Base-by-base conservation (phyloP, 2,329 filamentous ascomycete species). In the Penicillium corylophilum region DNA sequence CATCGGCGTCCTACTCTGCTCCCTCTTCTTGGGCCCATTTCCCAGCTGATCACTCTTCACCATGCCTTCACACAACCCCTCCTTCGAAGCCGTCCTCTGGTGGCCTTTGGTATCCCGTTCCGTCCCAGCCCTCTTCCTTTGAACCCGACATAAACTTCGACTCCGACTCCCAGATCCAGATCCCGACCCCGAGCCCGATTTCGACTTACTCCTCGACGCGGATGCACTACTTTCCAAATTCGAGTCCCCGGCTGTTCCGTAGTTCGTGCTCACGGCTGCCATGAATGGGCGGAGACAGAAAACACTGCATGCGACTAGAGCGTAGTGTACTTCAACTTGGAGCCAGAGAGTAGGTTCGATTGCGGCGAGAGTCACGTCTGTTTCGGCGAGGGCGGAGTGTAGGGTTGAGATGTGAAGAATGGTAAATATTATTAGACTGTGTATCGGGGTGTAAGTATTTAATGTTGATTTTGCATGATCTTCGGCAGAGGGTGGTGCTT, bases 261-360 rank as follows among this genome's bases (percentile, higher is more conserved):
- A 71, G 29, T 69, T 67, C 1, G 68, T 71, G 44, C 67, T 70
- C 9, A 71, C 67, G 7, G 69, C 69, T 8, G 62, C 63, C 61
- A 73, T 69, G 49, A 74, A 73, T 0, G 69, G 67, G 0, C 69
- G 63, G 2, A 74, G 62, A 45, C 63, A 69, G 54, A 72, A 72
- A 7, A 69, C 60, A 10, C 69, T 71, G 57, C 69, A 72, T 13
- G 70, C 66, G 23, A 71, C 61, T 7, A 73, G 63, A 44, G 68
- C 62, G 47, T 69, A 73, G 53, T 67, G 55, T 9, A 73, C 56
- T 53, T 72, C 62, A 22, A 65, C 66, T 54, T 73, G 71, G 22
- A 66, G 62, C 70, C 70, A 74, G 44, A 71, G 60, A 7, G 67
- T 63, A 29, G 72, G 64, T 35, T 60, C 50, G 44, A 71, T 62